Base-by-base conservation (phyloP, 345 rosid species). In the Ceriops decandra region DNA sequence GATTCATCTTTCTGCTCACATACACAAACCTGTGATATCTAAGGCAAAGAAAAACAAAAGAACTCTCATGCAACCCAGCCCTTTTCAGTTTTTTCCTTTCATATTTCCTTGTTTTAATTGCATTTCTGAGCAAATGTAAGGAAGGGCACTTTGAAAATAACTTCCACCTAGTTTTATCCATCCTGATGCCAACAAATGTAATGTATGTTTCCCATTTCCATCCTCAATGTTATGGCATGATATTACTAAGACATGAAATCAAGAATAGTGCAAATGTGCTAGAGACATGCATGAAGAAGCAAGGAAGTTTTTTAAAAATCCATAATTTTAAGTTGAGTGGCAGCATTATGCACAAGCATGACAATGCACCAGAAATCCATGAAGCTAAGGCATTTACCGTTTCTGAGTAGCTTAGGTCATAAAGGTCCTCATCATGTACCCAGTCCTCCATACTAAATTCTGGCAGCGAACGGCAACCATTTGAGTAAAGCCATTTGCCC, bases 401-500 rank as follows among this genome's bases (percentile, higher is more conserved):
- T 80, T 95, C 98, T 71, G 96, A 85, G 82, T 88, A 86, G 62
- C 81, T 74, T 57, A 91, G 75, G 71, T 95, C 97, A 83, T 85
- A 90, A 63, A 88, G 84, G 68, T 91, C 98, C 67, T 91, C 99
- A 58, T 95, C 98, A 69, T 86, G 97, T 22, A 83, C 61, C 99
- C 98, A 91, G 74, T 95, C 99, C 36, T 90, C 99, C 73, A 87
- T 83, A 82, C 73, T 84, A 75, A 90, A 81, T 57, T 91, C 99
- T 17, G 96, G 92, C 62, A 76, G 52, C 7, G 99, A 81, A 62
- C 90, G 92, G 42, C 83, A 77, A 66, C 93, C 93, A 61, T 86
- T 88, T 42, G 96, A 96, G 68, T 82, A 95, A 64, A 95, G 99
- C 99, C 99, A 95, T 70, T 91, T 97, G 54, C 99, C 99, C 82